Evolutionary conservation across 345 rosid species (phyloP).

Genomic region (Turnera subulata): DNA sequence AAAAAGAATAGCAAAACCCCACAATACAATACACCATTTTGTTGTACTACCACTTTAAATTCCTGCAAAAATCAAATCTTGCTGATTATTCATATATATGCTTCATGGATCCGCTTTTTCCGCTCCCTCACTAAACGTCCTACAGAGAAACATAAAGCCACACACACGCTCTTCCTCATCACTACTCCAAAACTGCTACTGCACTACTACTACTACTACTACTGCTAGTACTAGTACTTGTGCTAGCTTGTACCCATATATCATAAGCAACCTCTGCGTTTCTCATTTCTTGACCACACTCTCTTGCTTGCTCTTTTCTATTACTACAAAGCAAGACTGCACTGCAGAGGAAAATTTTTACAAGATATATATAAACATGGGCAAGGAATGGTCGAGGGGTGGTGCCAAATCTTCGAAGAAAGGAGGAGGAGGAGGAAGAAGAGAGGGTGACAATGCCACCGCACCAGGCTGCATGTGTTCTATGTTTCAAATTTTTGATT

Average conservation of each 20-base stretch:
- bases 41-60: slow-evolving; percentile 6
- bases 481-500: slow-evolving; percentile 73
- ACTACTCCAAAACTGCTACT: too few relatives aligned
- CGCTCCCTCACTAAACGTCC: slow-evolving; percentile 22
- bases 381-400: neutral
- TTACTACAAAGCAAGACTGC: neutral
- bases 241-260: too few relatives aligned
- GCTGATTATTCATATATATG: slow-evolving; percentile 10
- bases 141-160: too few relatives aligned
- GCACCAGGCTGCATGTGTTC: slow-evolving; percentile 70
- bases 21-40: neutral
- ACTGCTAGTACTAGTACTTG: too few relatives aligned
- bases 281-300: neutral
- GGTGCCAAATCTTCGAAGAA: neutral
- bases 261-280: slow-evolving; percentile 12
- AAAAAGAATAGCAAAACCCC: neutral
- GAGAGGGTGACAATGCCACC: neutral
- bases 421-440: neutral
- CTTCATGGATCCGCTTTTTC: slow-evolving; percentile 43
- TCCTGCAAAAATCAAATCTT: slow-evolving; percentile 19
- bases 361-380: neutral
- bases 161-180: too few relatives aligned
- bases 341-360: neutral
- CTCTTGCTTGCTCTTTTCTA: neutral
- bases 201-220: too few relatives aligned